Evolutionary conservation across 2,329 filamentous ascomycete genomes (phyloP), one percentile per base, ranked within the genome.

Genomic region (Aspergillaceae sp.): DNA sequence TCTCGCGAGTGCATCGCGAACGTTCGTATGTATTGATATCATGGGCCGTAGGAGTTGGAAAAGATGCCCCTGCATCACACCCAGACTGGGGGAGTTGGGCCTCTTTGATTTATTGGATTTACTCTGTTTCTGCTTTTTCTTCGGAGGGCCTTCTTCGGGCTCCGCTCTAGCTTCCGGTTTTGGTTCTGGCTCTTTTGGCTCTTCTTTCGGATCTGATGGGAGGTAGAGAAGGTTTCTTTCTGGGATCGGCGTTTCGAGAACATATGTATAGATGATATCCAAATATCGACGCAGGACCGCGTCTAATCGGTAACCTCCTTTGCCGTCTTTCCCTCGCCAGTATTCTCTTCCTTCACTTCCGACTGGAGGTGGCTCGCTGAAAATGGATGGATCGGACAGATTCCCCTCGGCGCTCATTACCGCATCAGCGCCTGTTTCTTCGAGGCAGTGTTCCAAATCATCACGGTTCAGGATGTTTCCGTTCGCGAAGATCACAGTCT

Each of bases 401-500:
- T 96, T 95, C 0, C 89, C 92, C 68, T 98, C 92, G 4, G 92
- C 92, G 55, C 85, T 91, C 92, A 98, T 97, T 43, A 98, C 81
- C 11, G 79, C 92, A 64, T 98, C 92, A 1, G 84, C 91, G 1
- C 90, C 89, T 1, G 92, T 98, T 4, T 76, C 87, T 42, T 82
- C 78, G 19, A 98, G 71, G 60, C 91, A 97, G 19, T 71, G 72
- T 43, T 84, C 78, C 7, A 98, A 73, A 62, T 98, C 91, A 0
- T 75, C 82, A 48, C 84, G 77, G 63, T 87, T 84, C 48, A 98
- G 71, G 33, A 96, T 84, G 61, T 98, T 98, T 8, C 92, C 92
- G 65, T 98, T 98, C 3, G 92, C 92, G 62, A 98, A 97, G 2
- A 98, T 80, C 27, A 98, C 92, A 5, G 89, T 94, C 41, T 96